Evolutionary conservation across 225 moss, liverwort and hornwort species (phyloP).

Genomic region (Bryum argenteum): DNA sequence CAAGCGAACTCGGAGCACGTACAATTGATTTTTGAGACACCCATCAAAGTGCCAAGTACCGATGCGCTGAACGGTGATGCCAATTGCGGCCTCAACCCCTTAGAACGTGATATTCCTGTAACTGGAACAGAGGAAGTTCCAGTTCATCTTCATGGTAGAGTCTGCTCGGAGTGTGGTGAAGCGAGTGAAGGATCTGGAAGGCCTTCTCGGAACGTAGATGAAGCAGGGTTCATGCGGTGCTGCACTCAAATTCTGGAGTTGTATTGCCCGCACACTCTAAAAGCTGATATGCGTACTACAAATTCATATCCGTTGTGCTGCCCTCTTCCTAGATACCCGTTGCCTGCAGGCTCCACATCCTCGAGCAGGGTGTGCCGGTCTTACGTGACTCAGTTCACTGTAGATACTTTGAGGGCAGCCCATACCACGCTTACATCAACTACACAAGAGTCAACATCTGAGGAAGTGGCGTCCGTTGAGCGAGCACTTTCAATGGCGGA

Average conservation of each 20-base stretch:
- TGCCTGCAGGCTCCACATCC: conserved; percentile 4
- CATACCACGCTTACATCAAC: conserved; percentile 36
- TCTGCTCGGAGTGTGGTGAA: conserved; percentile 44
- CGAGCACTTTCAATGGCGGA: conserved; percentile 36
- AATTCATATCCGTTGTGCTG: conserved; percentile 47
- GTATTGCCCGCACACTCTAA: conserved; percentile 41
- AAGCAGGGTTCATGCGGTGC: conserved; percentile 43
- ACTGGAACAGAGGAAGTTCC: conserved; percentile 47
- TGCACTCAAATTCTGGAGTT: conserved; percentile 54
- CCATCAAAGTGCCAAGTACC: conserved; percentile 9
- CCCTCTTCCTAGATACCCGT: conserved; percentile 23
- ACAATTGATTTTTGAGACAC: conserved; percentile 9
- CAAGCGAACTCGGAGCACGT: conserved; percentile 29
- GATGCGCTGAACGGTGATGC: conserved; percentile 19
- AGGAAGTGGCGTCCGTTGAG: conserved; percentile 35
- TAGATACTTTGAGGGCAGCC: conserved; percentile 39
- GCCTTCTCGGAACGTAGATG: conserved; percentile 22
- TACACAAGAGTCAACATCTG: conserved; percentile 39
- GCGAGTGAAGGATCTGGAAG: conserved; percentile 6
- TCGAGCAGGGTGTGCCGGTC: conserved; percentile 32
- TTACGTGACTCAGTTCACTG: conserved; percentile 33
- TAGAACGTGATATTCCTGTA: conserved; percentile 16
- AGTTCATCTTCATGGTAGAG: conserved; percentile 29
- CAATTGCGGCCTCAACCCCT: conserved; percentile 9
- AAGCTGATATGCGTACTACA: conserved; percentile 33